Evolutionary conservation across 2,329 filamentous ascomycete genomes (phyloP), one percentile per base, ranked within the genome.

Genomic region (Westerdykella sp.): DNA sequence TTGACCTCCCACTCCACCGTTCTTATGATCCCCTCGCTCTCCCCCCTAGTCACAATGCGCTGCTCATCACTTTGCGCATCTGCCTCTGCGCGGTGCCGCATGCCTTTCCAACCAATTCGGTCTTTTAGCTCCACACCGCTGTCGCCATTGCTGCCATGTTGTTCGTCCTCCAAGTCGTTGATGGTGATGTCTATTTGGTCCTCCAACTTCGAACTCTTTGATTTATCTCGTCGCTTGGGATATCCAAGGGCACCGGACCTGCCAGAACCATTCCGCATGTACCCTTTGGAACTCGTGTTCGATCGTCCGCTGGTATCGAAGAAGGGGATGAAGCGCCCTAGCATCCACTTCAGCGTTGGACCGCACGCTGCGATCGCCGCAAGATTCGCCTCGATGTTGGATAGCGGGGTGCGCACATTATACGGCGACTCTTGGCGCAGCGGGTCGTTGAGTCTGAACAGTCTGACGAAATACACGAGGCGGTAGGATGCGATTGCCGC

Each of bases 31-130:
- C 53, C 25, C 9, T 28, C 25, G 11, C 7, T 28, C 25, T 28
- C 25, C 25, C 7, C 25, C 9, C 25, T 4, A 3, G 9, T 10
- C 9, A 28, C 28, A 16, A 35, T 54, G 11, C 39, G 39, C 32
- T 53, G 51, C 45, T 56, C 53, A 39, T 58, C 55, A 15, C 48
- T 55, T 11, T 49, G 42, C 22, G 47, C 49, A 45, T 56, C 51
- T 1, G 38, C 38, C 22, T 51, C 47, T 9, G 30, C 23, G 21
- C 9, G 34, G 7, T 18, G 11, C 9, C 25, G 25, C 7, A 12
- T 28, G 9, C 25, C 7, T 12, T 28, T 28, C 25, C 25, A 28
- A 28, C 25, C 25, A 12, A 28, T 12, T 7, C 3, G 25, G 11
- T 28, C 25, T 12, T 12, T 28, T 12, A 28, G 11, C 25, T 28